phyloP scores from a whole-genome alignment of 768 basidiomycete genomes.

The Hericium alpestre region DNA sequence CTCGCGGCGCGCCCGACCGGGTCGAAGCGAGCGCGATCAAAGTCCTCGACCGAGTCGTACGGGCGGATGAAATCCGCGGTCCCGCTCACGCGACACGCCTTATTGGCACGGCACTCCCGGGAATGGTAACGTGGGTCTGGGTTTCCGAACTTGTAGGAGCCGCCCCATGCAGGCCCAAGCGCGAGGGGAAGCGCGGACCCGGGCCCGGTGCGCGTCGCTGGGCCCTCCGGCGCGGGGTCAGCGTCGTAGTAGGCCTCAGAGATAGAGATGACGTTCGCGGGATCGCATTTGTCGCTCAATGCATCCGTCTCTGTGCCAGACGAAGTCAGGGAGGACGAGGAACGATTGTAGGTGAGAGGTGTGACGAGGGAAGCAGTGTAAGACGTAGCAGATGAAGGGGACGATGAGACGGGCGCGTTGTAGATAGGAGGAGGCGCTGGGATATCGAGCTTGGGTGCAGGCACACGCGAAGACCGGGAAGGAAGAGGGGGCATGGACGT shows the following conservation, averaged over 20 bases:
- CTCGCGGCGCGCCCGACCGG: not conserved
- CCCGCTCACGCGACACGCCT: conserved; percentile 9
- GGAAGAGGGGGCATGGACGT: not conserved
- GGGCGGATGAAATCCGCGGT: conserved; percentile 24
- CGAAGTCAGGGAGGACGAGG: not conserved
- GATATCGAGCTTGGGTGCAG: not conserved
- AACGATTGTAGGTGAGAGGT: not conserved
- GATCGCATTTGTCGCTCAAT: conserved; percentile 2
- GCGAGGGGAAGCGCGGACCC: conserved; percentile 17
- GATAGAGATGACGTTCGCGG: conserved; percentile 16
- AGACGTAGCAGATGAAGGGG: not conserved
- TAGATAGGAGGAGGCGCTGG: not conserved
- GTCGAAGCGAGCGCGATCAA: conserved; percentile 2
- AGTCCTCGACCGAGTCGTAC: conserved; percentile 18
- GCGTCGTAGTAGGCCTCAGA: conserved; percentile 37
- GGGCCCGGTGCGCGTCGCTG: conserved; percentile 30
- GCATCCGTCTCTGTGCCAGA: not conserved
- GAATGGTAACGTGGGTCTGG: conserved; percentile 2
- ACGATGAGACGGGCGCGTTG: not conserved
- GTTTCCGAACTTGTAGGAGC: not conserved
- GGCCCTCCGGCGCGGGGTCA: conserved; percentile 33
- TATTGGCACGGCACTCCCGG: conserved; percentile 14
- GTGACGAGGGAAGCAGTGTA: not conserved
- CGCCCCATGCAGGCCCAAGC: not conserved
- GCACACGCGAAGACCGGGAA: not conserved